A percentile compares a stretch with the other conserved stretches of the same genome.
Conservation (phyloP, 2,329 filamentous ascomycete species). For the Cercospora zeina region DNA sequence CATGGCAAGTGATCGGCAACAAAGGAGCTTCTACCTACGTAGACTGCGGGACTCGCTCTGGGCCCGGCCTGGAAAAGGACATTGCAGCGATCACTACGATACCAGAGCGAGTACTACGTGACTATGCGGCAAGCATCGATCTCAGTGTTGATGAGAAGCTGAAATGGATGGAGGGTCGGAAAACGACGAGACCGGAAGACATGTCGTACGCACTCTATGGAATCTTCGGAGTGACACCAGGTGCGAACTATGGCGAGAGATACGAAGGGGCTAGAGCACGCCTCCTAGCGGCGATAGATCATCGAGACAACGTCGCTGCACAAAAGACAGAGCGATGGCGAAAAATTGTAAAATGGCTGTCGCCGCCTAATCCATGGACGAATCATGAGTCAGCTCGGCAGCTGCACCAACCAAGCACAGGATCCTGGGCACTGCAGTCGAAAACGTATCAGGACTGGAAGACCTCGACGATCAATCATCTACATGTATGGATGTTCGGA, state of each 20-base stretch:
- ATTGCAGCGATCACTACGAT: conserved; percentile 23
- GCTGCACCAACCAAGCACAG: conserved; percentile 16
- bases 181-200: conserved; percentile 25
- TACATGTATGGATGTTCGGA: conserved; percentile 30
- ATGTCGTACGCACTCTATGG: conserved; percentile 28
- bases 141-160: conserved; percentile 23
- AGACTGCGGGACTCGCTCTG: conserved; percentile 1
- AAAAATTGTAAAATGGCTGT: conserved; percentile 27
- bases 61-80: conserved; percentile 16
- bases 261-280: conserved; percentile 22
- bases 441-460: conserved; percentile 27
- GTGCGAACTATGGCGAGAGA: conserved; percentile 27
- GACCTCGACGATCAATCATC: conserved; percentile 16
- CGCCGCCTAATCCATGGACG: conserved; percentile 29
- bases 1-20: conserved; percentile 32
- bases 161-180: conserved; percentile 28
- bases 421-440: conserved; percentile 27
- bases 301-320: conserved; percentile 8
- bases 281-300: conserved; percentile 19
- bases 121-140: conserved; percentile 18
- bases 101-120: conserved; percentile 21
- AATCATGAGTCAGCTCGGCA: conserved; percentile 25
- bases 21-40: conserved; percentile 19
- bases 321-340: conserved; percentile 21
- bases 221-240: conserved; percentile 23